Conservation (phyloP, 2,329 filamentous ascomycete species). For the Aaosphaeria arxii region DNA sequence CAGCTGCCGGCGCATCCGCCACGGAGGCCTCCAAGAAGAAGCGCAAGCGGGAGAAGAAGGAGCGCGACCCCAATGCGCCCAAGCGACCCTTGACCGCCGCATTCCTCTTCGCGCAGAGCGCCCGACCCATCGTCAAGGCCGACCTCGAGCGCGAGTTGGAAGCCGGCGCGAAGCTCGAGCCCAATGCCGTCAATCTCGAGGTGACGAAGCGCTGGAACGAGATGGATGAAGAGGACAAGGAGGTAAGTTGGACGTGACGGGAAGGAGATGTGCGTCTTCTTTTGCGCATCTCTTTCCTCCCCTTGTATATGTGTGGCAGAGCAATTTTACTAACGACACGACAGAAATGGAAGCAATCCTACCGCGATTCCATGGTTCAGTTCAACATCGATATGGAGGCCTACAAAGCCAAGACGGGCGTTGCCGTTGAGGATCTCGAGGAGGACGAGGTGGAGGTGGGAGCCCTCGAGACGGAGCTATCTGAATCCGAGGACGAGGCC, state of each 20-base stretch:
- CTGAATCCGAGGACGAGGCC: slow-evolving; percentile 27
- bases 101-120: slow-evolving; percentile 90
- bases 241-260: slow-evolving; percentile 42
- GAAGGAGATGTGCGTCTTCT: no score
- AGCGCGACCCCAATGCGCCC: slow-evolving; percentile 80
- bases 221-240: slow-evolving; percentile 72
- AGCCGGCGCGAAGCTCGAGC: slow-evolving; percentile 70
- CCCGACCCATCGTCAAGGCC: slow-evolving; percentile 74
- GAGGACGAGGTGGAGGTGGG: slow-evolving; percentile 42
- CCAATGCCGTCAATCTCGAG: slow-evolving; percentile 84
- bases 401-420: slow-evolving; percentile 51
- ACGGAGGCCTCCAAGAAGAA: slow-evolving; percentile 42
- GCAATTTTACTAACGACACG: not conserved
- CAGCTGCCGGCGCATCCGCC: slow-evolving; percentile 11
- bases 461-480: slow-evolving; percentile 42
- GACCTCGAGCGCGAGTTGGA: slow-evolving; percentile 49
- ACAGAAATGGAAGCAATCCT: slow-evolving; percentile 47
- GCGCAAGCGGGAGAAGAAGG: slow-evolving; percentile 83
- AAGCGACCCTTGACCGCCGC: slow-evolving; percentile 93
- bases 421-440: slow-evolving; percentile 35
- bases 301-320: not conserved
- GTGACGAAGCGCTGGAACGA: slow-evolving; percentile 81
- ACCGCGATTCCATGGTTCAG: slow-evolving; percentile 50
- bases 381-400: slow-evolving; percentile 55
- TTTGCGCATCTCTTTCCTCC: not conserved